Conservation (phyloP, 1,284 basidiomycete genomes). For the Cutaneotrichosporon cutaneum region DNA sequence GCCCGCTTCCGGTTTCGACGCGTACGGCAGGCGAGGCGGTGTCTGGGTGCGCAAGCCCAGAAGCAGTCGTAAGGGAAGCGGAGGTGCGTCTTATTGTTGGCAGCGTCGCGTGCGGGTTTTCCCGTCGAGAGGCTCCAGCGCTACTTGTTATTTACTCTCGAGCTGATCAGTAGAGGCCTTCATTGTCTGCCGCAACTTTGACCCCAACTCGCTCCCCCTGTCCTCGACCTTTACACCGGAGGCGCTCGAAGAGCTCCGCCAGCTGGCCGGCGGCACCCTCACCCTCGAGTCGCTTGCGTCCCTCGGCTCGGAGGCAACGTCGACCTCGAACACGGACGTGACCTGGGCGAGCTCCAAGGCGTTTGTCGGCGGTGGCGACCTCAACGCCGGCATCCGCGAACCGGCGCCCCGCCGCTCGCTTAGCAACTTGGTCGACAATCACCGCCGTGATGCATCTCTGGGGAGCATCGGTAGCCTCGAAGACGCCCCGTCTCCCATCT, state of each 20-base stretch:
- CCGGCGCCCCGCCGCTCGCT: conserved; percentile 4
- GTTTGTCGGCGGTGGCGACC: conserved; percentile 46
- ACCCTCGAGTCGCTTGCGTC: conserved; percentile 44
- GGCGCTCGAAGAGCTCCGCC: conserved; percentile 33
- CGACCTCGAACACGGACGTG: conserved; percentile 4
- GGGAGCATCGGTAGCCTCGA: conserved; percentile 20
- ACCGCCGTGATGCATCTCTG: conserved; percentile 14
- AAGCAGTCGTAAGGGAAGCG: conserved; percentile 52
- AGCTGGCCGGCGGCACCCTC: conserved; percentile 39
- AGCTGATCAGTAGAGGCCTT: conserved; percentile 55
- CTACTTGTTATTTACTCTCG: neutral
- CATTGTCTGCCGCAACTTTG: conserved; percentile 58
- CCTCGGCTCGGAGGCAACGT: conserved; percentile 14
- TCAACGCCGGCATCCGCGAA: conserved; percentile 24
- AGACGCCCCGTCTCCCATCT: conserved; percentile 17
- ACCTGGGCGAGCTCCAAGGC: conserved; percentile 42
- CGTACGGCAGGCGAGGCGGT: conserved; percentile 44
- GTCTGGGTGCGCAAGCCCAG: conserved; percentile 54
- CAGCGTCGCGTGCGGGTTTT: neutral
- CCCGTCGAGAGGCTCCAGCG: conserved; percentile 2
- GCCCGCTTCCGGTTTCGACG: conserved; percentile 33
- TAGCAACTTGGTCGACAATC: conserved; percentile 4
- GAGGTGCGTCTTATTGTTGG: conserved; percentile 39
- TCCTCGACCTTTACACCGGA: conserved; percentile 32
- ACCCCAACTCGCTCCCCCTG: conserved; percentile 44